These are phyloP conservation scores for Tephrocybe sp. DNA, from an alignment of 768 basidiomycete genomes.

Conservation along the genomic window DNA sequence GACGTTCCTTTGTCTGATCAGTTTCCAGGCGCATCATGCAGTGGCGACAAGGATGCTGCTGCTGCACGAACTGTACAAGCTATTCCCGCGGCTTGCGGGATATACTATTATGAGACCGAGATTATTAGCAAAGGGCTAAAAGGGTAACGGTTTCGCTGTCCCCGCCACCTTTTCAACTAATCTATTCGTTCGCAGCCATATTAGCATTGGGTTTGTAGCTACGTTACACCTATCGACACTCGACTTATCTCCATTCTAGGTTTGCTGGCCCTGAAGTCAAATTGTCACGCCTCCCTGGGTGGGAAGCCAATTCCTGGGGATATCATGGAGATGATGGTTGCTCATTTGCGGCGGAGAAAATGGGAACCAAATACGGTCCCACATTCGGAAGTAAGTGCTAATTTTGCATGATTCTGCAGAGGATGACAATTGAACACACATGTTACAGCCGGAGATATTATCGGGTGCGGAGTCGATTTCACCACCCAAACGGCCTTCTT, in stretches of 20 bases:
- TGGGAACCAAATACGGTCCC: conserved; percentile 72
- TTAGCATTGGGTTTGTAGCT: conserved; percentile 72
- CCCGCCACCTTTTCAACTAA: conserved; percentile 9
- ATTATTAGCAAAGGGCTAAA: conserved; percentile 78
- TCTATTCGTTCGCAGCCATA: conserved; percentile 49
- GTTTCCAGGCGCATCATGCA: conserved; percentile 45
- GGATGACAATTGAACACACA: conserved; percentile 3
- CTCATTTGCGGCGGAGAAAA: conserved; percentile 72
- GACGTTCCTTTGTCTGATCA: conserved; percentile 3
- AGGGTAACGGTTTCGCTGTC: conserved; percentile 51
- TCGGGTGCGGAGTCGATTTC: conserved; percentile 95
- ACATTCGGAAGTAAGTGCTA: conserved; percentile 71
- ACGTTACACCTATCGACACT: neutral
- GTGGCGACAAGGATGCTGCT: conserved; percentile 80
- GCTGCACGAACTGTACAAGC: conserved; percentile 75
- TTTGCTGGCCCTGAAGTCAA: conserved; percentile 68
- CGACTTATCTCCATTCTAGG: conserved; percentile 34
- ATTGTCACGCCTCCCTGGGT: conserved; percentile 78
- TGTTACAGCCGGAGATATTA: conserved; percentile 71
- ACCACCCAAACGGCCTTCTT: conserved; percentile 79
- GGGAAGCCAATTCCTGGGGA: conserved; percentile 86
- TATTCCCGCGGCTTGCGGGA: conserved; percentile 83
- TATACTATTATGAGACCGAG: conserved; percentile 94
- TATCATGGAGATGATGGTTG: conserved; percentile 91
- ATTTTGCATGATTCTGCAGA: neutral